A percentile compares a stretch with the other conserved stretches of the same genome.
Conservation (phyloP, 257 asterid genomes). For the Pogostemon cablin region DNA sequence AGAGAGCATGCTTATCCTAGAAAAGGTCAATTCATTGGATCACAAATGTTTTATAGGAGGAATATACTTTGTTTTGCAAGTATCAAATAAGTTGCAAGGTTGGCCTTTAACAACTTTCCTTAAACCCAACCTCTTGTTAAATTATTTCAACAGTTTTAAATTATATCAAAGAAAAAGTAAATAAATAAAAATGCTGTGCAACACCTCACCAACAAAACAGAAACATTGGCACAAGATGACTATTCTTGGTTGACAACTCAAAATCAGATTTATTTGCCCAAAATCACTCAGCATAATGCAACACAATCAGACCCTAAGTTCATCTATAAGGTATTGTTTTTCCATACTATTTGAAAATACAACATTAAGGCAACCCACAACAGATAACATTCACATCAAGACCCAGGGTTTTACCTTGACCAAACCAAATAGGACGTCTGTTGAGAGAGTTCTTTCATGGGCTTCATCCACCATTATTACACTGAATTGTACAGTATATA, state of each 20-base stretch:
- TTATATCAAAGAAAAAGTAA: neutral
- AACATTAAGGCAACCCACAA: slow-evolving; percentile 9
- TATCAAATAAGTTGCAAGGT: slow-evolving; percentile 18
- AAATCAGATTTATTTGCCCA: neutral
- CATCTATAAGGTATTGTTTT: slow-evolving; percentile 17
- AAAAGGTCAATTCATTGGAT: slow-evolving; percentile 16
- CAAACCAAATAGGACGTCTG: slow-evolving; percentile 89
- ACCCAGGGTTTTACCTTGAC: slow-evolving; percentile 59
- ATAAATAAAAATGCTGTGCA: neutral
- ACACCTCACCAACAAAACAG: slow-evolving; percentile 19
- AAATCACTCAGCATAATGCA: slow-evolving; percentile 1
- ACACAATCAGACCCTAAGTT: neutral
- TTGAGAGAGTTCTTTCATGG: slow-evolving; percentile 90
- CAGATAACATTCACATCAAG: slow-evolving; percentile 24
- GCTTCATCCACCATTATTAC: slow-evolving; percentile 98
- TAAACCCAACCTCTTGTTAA: neutral
- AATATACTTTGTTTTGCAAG: slow-evolving; percentile 22
- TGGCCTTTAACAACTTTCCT: neutral
- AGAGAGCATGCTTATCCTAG: neutral
- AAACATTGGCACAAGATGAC: slow-evolving; percentile 15
- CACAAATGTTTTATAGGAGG: neutral
- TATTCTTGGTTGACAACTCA: neutral
- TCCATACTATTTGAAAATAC: neutral
- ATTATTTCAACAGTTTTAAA: slow-evolving; percentile 6
- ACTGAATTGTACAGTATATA: slow-evolving; percentile 43